phyloP scores from a whole-genome alignment of 164 flowering plant genomes.

The Euptelea pleiosperma region DNA sequence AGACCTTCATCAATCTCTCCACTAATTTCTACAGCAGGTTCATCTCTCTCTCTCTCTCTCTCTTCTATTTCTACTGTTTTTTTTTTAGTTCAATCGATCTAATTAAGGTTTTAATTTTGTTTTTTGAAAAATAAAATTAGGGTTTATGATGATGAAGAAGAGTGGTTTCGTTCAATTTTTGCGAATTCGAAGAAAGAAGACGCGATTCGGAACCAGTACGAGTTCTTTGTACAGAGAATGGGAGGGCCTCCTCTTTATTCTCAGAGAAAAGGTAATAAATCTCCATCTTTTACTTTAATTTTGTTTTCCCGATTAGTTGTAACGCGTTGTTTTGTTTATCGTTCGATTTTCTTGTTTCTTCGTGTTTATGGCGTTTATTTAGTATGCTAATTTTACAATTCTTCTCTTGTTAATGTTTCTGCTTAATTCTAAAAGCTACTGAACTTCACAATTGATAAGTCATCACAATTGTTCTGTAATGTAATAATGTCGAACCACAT shows the following conservation, averaged over 20 bases:
- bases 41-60: neutral
- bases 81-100: neutral
- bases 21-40: constrained; percentile 85
- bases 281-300: neutral
- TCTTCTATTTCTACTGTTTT: neutral
- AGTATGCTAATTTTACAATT: no score
- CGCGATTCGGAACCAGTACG: constrained; percentile 89
- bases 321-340: neutral
- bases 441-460: no score
- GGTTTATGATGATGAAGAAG: constrained; percentile 94
- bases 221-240: constrained; percentile 95
- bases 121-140: constrained; percentile 24
- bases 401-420: no score
- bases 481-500: no score
- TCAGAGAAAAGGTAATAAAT: constrained; percentile 63
- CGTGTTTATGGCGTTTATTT: no score
- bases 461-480: no score
- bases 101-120: neutral
- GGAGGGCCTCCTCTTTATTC: constrained; percentile 90
- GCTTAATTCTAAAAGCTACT: no score
- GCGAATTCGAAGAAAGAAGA: constrained; percentile 80
- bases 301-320: no score
- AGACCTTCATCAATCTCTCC: constrained; percentile 78
- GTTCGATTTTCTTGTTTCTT: neutral
- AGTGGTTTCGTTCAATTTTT: constrained; percentile 88